Evolutionary conservation across 345 rosid species (phyloP), one percentile per base, ranked within the genome.

Genomic region (Alliaria petiolata): DNA sequence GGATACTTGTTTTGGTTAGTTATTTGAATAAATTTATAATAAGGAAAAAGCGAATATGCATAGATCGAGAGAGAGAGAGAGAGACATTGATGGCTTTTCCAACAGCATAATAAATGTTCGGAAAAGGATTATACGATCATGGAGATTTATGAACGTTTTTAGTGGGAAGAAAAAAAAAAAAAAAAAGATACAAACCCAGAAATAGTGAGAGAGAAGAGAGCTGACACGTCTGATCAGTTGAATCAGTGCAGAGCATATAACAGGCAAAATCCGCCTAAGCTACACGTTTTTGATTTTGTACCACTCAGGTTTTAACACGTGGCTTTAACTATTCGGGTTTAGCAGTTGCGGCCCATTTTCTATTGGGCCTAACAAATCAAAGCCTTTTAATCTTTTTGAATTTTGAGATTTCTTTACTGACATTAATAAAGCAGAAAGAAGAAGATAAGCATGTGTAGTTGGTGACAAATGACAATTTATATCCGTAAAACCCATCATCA

Each of bases 261-360:
- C 67, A 66, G 67, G 78, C 72, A 74, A 65, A 74, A 57, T 74
- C 60, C 46, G 66, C n/a, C n/a, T n/a, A n/a, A n/a, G n/a, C n/a
- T n/a, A n/a, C n/a, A n/a, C n/a, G n/a, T n/a, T 22, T 31, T 67
- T 60, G 19, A 59, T 67, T 66, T 67, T 51, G 26, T 59, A 49
- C 67, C 72, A 61, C 10, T 57, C 44, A 19, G 0, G 0, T 36
- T 16, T 10, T 2, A 6, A 65, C 77, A 65, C 77, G 77, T 49
- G 61, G 11, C 52, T 38, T 22, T 3, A 10, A 1, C 7, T 57
- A 34, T n/a, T 42, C 25, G 68, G 67, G 34, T 30, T 50, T 51
- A 7, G 35, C 36, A 43, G 39, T 57, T 22, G 0, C 46, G 55
- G 78, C 67, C 72, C 60, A 11, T 38, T 46, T 14, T 4, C 1